These are phyloP conservation scores for Schwanniomyces occidentalis DNA, from an alignment of 805 yeast species.

Conservation along the genomic window DNA sequence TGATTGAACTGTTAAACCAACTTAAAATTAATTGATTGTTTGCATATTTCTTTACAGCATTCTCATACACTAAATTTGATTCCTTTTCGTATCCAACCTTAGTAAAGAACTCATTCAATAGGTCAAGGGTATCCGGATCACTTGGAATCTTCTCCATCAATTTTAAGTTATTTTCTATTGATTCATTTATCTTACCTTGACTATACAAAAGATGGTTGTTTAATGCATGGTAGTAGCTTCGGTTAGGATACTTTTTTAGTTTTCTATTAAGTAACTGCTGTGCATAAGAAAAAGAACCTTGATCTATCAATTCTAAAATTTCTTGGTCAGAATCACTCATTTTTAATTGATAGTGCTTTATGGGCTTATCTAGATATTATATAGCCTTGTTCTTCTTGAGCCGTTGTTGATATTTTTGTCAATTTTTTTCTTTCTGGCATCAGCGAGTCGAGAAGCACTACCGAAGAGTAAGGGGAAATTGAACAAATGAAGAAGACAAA, in stretches of 20 bases:
- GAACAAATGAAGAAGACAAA: no score
- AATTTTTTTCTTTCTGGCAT: no score
- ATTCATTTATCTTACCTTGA: constrained; percentile 31
- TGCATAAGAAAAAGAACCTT: constrained; percentile 57
- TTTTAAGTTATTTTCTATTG: constrained; percentile 29
- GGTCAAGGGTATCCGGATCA: constrained; percentile 53
- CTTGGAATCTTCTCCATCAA: constrained; percentile 44
- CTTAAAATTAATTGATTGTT: constrained; percentile 44
- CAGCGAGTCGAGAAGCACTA: no score
- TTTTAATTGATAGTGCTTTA: neutral
- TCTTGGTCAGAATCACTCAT: constrained; percentile 27
- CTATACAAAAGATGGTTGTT: constrained; percentile 34
- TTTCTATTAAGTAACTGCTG: constrained; percentile 47
- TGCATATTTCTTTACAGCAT: constrained; percentile 58
- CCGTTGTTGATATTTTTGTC: no score
- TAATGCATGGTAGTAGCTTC: constrained; percentile 53
- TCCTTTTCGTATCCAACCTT: constrained; percentile 35
- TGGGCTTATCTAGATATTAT: no score
- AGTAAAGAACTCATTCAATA: constrained; percentile 48
- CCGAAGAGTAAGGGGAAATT: no score
- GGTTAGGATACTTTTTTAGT: constrained; percentile 55
- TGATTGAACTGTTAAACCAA: constrained; percentile 61
- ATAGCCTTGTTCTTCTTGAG: no score
- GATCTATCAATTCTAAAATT: constrained; percentile 45
- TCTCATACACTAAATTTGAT: constrained; percentile 53